These are phyloP conservation scores for Flaveria linearis DNA, from an alignment of 129 eudicot species.

Conservation along the genomic window DNA sequence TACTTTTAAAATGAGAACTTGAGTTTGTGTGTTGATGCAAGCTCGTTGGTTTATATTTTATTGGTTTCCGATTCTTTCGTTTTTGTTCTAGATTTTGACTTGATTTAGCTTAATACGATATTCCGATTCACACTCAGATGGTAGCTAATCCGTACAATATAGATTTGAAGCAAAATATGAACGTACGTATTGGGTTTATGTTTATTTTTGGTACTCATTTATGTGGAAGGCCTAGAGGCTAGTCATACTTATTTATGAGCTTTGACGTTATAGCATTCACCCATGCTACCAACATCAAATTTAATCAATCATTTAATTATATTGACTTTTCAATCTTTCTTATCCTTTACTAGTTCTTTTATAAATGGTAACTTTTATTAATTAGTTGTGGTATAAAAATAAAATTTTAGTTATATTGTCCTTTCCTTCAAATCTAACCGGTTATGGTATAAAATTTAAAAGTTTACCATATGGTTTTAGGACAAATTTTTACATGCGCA, in stretches of 20 bases:
- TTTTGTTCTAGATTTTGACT: neutral
- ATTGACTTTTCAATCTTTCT: neutral
- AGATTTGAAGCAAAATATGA: neutral
- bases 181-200: slow-evolving; percentile 10
- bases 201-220: slow-evolving; percentile 19
- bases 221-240: slow-evolving; percentile 21
- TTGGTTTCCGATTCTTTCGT: neutral
- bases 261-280: slow-evolving; percentile 26
- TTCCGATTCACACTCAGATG: neutral
- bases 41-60: neutral
- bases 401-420: neutral
- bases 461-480: neutral
- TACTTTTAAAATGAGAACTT: neutral
- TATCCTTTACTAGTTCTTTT: too few relatives aligned
- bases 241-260: slow-evolving; percentile 27
- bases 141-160: neutral
- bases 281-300: slow-evolving; percentile 21
- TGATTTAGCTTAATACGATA: neutral
- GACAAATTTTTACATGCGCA: neutral
- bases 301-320: neutral
- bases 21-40: neutral
- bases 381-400: too few relatives aligned
- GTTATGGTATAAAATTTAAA: neutral
- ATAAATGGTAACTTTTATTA: too few relatives aligned
- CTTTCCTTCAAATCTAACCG: neutral